Evolutionary conservation across 2,329 filamentous ascomycete genomes (phyloP).

Genomic region (Neopestalotiopsis sp.): DNA sequence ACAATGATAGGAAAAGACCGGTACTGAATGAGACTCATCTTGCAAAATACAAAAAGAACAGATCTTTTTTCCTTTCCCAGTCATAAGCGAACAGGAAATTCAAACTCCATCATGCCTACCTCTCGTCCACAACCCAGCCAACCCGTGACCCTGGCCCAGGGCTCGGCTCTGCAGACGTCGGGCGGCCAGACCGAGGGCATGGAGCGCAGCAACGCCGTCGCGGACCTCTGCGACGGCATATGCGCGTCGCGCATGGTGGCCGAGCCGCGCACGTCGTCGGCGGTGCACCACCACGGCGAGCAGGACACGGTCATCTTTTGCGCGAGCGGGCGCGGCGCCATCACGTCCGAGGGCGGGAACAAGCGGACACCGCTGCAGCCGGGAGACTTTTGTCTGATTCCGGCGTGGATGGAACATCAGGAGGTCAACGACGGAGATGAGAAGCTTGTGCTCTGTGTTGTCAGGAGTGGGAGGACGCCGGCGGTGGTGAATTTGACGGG

Average conservation of each 20-base stretch:
- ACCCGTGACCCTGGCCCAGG: slow-evolving; percentile 41
- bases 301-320: slow-evolving; percentile 61
- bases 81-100: rapidly evolving
- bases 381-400: slow-evolving; percentile 59
- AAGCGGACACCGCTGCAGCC: slow-evolving; percentile 51
- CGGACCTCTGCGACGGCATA: slow-evolving; percentile 50
- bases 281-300: slow-evolving; percentile 57
- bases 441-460: slow-evolving; percentile 59
- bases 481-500: slow-evolving; percentile 53
- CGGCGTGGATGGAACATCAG: slow-evolving; percentile 58
- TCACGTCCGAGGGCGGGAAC: slow-evolving; percentile 54
- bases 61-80: no score
- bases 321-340: slow-evolving; percentile 49
- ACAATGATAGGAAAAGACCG: no score
- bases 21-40: no score
- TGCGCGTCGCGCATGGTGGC: slow-evolving; percentile 48
- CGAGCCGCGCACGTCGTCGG: slow-evolving; percentile 43
- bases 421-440: slow-evolving; percentile 61
- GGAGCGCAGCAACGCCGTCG: slow-evolving; percentile 51
- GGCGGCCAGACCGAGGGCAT: slow-evolving; percentile 58
- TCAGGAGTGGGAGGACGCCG: slow-evolving; percentile 51
- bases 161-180: slow-evolving; percentile 39
- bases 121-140: slow-evolving; percentile 30
- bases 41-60: no score
- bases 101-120: neutral